Conservation (phyloP, 2,329 filamentous ascomycete genomes). For the Aspergillus ruber region DNA sequence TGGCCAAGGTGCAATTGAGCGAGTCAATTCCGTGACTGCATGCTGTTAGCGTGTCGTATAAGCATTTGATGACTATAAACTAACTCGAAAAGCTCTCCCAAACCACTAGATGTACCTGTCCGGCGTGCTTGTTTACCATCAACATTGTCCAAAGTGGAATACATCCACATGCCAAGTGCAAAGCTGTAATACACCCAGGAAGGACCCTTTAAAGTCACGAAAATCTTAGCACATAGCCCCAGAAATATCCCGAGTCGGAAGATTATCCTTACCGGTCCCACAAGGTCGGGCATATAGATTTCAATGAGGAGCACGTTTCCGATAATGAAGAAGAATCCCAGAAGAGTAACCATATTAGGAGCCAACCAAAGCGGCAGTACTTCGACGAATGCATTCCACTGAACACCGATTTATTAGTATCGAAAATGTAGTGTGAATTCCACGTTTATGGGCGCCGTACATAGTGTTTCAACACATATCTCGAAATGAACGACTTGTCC, state of each 20-base stretch:
- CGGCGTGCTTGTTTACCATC: conserved; percentile 95
- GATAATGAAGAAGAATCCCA: conserved; percentile 92
- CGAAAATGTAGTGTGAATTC: background rate
- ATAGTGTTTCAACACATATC: conserved; percentile 91
- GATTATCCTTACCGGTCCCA: conserved; percentile 67
- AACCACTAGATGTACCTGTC: conserved; percentile 87
- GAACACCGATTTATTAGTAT: conserved; percentile 12
- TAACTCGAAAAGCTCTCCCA: conserved; percentile 91
- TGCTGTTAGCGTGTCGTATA: conserved; percentile 17
- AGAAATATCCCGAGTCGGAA: background rate
- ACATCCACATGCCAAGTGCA: conserved; percentile 91
- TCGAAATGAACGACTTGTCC: conserved; percentile 88
- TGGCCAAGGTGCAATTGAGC: conserved; percentile 90
- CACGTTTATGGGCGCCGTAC: conserved; percentile 50
- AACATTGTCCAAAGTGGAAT: conserved; percentile 98
- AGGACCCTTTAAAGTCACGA: conserved; percentile 56
- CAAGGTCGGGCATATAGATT: conserved; percentile 78
- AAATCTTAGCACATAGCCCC: background rate
- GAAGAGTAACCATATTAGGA: conserved; percentile 92
- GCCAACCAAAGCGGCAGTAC: conserved; percentile 91
- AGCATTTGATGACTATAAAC: conserved; percentile 19
- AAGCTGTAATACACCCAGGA: conserved; percentile 95
- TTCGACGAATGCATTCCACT: conserved; percentile 98
- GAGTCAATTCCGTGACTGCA: conserved; percentile 87
- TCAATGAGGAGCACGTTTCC: conserved; percentile 70